phyloP scores from a whole-genome alignment of 2,329 filamentous ascomycete genomes.

The Clonostachys byssicola region DNA sequence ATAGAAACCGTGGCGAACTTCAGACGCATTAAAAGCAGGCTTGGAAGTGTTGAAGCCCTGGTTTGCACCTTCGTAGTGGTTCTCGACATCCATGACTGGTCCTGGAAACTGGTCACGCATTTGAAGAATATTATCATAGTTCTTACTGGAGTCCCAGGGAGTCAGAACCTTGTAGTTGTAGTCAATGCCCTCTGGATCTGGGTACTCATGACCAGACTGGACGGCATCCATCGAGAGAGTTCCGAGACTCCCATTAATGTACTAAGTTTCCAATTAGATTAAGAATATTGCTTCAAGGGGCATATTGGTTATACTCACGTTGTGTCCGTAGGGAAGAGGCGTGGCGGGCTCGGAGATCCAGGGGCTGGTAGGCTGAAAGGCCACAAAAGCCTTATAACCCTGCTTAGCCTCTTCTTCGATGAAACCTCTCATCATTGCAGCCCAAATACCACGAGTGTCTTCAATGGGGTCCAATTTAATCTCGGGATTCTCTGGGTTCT shows the following conservation, averaged over 20 bases:
- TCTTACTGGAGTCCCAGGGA: not conserved
- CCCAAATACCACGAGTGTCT: too few relatives aligned
- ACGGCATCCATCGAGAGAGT: not conserved
- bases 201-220: slow-evolving; percentile 1
- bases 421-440: too few relatives aligned
- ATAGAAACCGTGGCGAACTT: not conserved
- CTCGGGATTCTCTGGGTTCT: too few relatives aligned
- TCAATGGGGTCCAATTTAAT: too few relatives aligned
- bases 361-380: not conserved
- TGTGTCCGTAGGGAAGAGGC: not conserved
- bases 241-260: not conserved
- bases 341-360: not conserved
- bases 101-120: not conserved
- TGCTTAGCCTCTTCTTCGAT: too few relatives aligned
- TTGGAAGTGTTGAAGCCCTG: not conserved
- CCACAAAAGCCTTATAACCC: not conserved
- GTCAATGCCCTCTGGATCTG: not conserved
- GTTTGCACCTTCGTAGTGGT: not conserved
- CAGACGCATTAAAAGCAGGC: not conserved
- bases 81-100: not conserved
- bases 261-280: not conserved
- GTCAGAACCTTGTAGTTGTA: not conserved
- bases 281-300: not conserved
- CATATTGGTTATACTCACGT: not conserved
- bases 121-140: not conserved